Conservation (phyloP, 768 basidiomycete genomes). For the Mycena leptocephala region DNA sequence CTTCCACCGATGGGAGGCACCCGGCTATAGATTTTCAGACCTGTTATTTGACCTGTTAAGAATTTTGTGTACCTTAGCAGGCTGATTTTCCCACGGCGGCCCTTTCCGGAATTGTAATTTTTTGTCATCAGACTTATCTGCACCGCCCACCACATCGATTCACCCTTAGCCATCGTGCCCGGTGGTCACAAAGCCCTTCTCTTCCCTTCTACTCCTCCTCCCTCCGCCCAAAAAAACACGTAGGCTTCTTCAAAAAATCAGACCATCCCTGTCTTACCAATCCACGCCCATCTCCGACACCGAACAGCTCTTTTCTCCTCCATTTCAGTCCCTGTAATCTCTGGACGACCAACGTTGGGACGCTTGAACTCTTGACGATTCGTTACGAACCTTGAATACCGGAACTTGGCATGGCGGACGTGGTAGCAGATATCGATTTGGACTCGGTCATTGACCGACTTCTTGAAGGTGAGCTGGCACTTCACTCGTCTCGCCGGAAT, state of each 20-base stretch:
- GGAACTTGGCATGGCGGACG: conserved; percentile 75
- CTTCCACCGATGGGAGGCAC: no score
- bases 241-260: conserved; percentile 9
- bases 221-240: conserved; percentile 5
- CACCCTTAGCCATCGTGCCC: conserved; percentile 22
- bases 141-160: conserved; percentile 30
- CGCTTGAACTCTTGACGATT: conserved; percentile 23
- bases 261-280: conserved; percentile 29
- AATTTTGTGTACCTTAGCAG: neutral
- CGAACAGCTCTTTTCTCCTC: conserved; percentile 17
- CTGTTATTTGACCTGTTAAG: no score
- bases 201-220: neutral
- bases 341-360: neutral
- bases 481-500: neutral
- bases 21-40: no score
- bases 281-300: conserved; percentile 28
- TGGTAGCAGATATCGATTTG: conserved; percentile 95
- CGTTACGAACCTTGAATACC: conserved; percentile 10
- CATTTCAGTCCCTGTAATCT: conserved; percentile 18
- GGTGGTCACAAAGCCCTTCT: conserved; percentile 21
- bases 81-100: conserved; percentile 2
- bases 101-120: neutral
- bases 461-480: conserved; percentile 88
- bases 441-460: conserved; percentile 99
- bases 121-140: conserved; percentile 24